A percentile compares a stretch with the other conserved stretches of the same genome.
phyloP scores from a whole-genome alignment of 2,329 filamentous ascomycete genomes.

The Penicillium sp. region DNA sequence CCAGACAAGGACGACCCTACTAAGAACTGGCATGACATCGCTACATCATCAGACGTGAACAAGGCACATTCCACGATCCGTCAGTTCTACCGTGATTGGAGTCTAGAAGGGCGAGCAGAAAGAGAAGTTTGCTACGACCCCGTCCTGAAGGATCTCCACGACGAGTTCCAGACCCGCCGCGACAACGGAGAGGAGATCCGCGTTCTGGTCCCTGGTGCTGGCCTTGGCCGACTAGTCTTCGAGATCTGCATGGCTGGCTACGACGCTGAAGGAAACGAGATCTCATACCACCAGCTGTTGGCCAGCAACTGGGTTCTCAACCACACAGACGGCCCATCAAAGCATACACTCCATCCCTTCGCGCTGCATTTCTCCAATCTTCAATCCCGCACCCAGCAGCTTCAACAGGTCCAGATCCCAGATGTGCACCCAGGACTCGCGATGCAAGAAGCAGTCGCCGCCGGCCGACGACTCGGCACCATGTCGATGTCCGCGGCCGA shows the following conservation, averaged over 20 bases:
- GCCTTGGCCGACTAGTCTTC: slow-evolving; percentile 84
- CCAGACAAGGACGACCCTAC: slow-evolving; percentile 43
- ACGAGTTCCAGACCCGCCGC: slow-evolving; percentile 41
- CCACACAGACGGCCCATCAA: slow-evolving; percentile 56
- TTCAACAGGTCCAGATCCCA: slow-evolving; percentile 72
- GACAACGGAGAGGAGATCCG: slow-evolving; percentile 50
- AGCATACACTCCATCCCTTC: slow-evolving; percentile 82
- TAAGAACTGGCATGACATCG: slow-evolving; percentile 67
- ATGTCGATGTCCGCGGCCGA: slow-evolving; percentile 96
- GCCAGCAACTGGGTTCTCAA: slow-evolving; percentile 66
- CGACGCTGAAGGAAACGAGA: slow-evolving; percentile 84
- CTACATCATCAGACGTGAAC: slow-evolving; percentile 75
- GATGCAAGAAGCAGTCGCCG: slow-evolving; percentile 44
- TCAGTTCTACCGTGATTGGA: slow-evolving; percentile 96
- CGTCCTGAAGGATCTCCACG: slow-evolving; percentile 65
- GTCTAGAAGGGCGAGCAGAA: slow-evolving; percentile 71
- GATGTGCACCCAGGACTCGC: slow-evolving; percentile 71
- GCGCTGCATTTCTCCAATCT: slow-evolving; percentile 88
- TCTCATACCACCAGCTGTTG: slow-evolving; percentile 94
- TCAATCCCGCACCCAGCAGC: slow-evolving; percentile 68
- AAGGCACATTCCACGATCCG: slow-evolving; percentile 91
- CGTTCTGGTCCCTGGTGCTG: slow-evolving; percentile 86
- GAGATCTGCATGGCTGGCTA: slow-evolving; percentile 77
- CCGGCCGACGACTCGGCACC: slow-evolving; percentile 52
- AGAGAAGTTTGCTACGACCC: slow-evolving; percentile 75